These are phyloP conservation scores for Aureobasidium uvarum DNA, from an alignment of 2,329 filamentous ascomycete species.

Conservation along the genomic window DNA sequence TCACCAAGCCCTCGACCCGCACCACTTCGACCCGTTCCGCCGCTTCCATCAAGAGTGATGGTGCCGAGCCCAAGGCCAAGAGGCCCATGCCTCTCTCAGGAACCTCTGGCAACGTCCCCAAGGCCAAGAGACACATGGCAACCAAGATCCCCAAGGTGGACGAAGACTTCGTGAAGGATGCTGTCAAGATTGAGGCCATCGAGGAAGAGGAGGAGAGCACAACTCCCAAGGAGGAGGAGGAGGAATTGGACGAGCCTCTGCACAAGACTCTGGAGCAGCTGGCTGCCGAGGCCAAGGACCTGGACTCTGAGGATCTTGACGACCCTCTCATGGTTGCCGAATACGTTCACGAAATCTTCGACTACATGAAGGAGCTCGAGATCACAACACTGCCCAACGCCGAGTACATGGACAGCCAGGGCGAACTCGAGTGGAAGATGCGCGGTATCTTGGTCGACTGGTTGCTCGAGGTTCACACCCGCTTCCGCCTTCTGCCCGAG, in stretches of 20 bases:
- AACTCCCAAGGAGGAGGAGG: conserved; percentile 36
- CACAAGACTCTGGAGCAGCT: conserved; percentile 40
- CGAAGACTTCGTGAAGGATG: conserved; percentile 59
- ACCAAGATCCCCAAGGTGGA: conserved; percentile 55
- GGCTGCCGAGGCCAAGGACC: conserved; percentile 54
- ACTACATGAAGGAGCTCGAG: conserved; percentile 88
- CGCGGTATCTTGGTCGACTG: conserved; percentile 96
- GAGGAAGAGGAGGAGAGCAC: conserved; percentile 35
- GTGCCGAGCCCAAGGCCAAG: conserved; percentile 61
- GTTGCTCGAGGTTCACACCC: conserved; percentile 97
- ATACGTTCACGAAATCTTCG: conserved; percentile 95
- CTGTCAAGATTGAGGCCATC: conserved; percentile 50
- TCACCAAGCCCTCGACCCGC: conserved; percentile 66
- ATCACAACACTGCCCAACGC: conserved; percentile 78
- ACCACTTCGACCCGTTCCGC: conserved; percentile 61
- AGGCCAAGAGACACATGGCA: conserved; percentile 63
- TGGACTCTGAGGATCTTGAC: conserved; percentile 84
- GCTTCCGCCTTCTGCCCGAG: conserved; percentile 92
- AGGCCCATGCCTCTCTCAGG: conserved; percentile 70
- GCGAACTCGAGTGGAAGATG: conserved; percentile 97
- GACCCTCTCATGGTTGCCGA: conserved; percentile 98
- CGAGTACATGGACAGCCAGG: conserved; percentile 92
- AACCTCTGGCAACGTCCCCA: conserved; percentile 60
- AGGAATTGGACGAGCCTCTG: conserved; percentile 35
- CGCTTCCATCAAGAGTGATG: conserved; percentile 57